phyloP scores from a whole-genome alignment of 805 yeast species.

The Wickerhamomyces queroliae region DNA sequence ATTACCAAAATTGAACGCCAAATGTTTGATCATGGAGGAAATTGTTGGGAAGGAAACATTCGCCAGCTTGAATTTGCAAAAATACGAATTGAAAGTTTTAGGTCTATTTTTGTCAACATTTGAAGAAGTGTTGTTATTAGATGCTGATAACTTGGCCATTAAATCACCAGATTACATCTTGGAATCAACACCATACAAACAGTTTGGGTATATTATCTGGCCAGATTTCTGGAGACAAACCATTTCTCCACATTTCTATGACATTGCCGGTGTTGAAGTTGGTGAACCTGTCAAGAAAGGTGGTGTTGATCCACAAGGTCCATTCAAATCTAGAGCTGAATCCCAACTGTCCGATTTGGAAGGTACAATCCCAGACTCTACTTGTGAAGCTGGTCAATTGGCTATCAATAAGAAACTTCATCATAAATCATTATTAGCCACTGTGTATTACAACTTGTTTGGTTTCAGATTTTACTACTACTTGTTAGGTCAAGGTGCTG shows the following conservation, averaged over 20 bases:
- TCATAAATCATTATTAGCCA: slow-evolving; percentile 48
- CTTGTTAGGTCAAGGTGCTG: slow-evolving; percentile 64
- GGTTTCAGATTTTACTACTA: slow-evolving; percentile 71
- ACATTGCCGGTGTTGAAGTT: slow-evolving; percentile 42
- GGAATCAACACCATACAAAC: slow-evolving; percentile 35
- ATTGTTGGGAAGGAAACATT: slow-evolving; percentile 26
- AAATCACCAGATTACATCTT: slow-evolving; percentile 43
- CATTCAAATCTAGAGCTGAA: slow-evolving; percentile 34
- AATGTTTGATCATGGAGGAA: slow-evolving; percentile 34
- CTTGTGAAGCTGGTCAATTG: slow-evolving; percentile 70
- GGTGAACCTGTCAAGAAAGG: slow-evolving; percentile 33
- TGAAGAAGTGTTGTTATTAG: slow-evolving; percentile 38
- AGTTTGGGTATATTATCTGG: slow-evolving; percentile 50
- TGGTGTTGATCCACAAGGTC: slow-evolving; percentile 28
- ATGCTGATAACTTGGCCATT: slow-evolving; percentile 42
- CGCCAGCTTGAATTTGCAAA: slow-evolving; percentile 14
- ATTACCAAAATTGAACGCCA: slow-evolving; percentile 35
- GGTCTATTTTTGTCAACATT: slow-evolving; percentile 42
- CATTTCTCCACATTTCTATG: slow-evolving; percentile 53
- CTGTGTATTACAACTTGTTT: slow-evolving; percentile 59
- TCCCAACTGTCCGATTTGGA: slow-evolving; percentile 50
- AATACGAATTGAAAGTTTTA: slow-evolving; percentile 25
- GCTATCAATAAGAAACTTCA: slow-evolving; percentile 57
- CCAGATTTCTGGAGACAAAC: slow-evolving; percentile 70
- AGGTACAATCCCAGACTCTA: slow-evolving; percentile 63